Conservation (phyloP, 345 rosid species). For the Odontarrhena argentea region DNA sequence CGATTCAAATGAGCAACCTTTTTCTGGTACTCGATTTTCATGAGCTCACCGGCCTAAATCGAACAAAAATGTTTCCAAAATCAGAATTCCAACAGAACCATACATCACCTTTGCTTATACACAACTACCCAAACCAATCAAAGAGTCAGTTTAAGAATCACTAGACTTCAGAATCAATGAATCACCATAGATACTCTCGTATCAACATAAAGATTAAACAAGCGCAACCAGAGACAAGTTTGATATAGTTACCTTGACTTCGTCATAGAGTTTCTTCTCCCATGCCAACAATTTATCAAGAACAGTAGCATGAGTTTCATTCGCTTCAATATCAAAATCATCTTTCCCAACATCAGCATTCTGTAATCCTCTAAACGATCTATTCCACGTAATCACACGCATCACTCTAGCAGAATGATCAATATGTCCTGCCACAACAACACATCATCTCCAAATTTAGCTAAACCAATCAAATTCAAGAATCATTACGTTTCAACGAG, state of each 20-base stretch:
- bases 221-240: background rate
- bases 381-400: slow-evolving; percentile 97
- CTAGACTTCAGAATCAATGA: too few relatives aligned
- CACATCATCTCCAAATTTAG: background rate
- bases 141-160: background rate
- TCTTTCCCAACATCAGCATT: slow-evolving; percentile 62
- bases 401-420: slow-evolving; percentile 92
- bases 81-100: slow-evolving; percentile 26
- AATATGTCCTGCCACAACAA: slow-evolving; percentile 66
- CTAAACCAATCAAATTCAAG: background rate
- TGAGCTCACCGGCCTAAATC: slow-evolving; percentile 81
- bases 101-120: slow-evolving; percentile 1
- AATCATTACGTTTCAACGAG: background rate
- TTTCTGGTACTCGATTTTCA: slow-evolving; percentile 89
- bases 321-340: slow-evolving; percentile 73
- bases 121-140: slow-evolving; percentile 9
- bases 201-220: background rate
- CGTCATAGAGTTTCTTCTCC: slow-evolving; percentile 97
- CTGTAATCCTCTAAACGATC: slow-evolving; percentile 70
- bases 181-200: too few relatives aligned
- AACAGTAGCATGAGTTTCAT: slow-evolving; percentile 95
- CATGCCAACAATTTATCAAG: slow-evolving; percentile 97
- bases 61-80: slow-evolving; percentile 37
- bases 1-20: slow-evolving; percentile 70
- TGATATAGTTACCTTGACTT: slow-evolving; percentile 71